A percentile compares a stretch with the other conserved stretches of the same genome.
phyloP scores from a whole-genome alignment of 1,139 yeast species.

The Yamadazyma membranifaciens region DNA sequence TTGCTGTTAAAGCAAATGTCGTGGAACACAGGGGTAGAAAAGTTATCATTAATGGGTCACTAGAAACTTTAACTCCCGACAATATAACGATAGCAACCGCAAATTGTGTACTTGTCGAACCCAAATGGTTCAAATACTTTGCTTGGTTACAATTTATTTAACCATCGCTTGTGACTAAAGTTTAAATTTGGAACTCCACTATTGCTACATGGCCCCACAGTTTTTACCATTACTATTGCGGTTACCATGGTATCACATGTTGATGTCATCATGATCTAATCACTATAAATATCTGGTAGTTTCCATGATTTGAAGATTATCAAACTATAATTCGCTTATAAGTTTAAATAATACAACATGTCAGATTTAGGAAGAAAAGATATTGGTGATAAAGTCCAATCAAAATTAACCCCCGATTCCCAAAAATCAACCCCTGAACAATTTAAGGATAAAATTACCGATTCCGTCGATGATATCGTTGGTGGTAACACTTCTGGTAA shows the following conservation, averaged over 20 bases:
- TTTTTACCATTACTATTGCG: neutral
- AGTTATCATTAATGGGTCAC: conserved; percentile 66
- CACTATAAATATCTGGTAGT: neutral
- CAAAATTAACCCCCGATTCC: conserved; percentile 42
- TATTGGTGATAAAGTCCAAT: conserved; percentile 37
- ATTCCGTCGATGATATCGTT: conserved; percentile 32
- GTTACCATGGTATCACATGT: too few relatives aligned
- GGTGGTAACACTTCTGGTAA: conserved; percentile 33
- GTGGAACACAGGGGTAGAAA: conserved; percentile 73
- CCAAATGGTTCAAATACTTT: conserved; percentile 74
- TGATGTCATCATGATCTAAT: neutral
- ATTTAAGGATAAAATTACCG: conserved; percentile 37
- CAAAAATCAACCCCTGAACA: conserved; percentile 39
- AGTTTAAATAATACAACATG: conserved; percentile 19
- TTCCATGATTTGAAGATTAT: neutral
- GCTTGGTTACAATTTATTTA: conserved; percentile 39
- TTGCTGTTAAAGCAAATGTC: conserved; percentile 69
- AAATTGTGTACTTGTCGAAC: conserved; percentile 67
- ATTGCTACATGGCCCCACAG: conserved; percentile 1
- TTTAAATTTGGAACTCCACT: neutral
- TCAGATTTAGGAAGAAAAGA: conserved; percentile 48
- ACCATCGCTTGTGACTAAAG: neutral
- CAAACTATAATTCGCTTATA: too few relatives aligned
- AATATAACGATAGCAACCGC: conserved; percentile 53
- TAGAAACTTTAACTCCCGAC: conserved; percentile 42